A percentile compares a stretch with the other conserved stretches of the same genome.
These are phyloP conservation scores for Candolleomyces aberdarensis DNA, from an alignment of 768 basidiomycete species.

Conservation along the genomic window DNA sequence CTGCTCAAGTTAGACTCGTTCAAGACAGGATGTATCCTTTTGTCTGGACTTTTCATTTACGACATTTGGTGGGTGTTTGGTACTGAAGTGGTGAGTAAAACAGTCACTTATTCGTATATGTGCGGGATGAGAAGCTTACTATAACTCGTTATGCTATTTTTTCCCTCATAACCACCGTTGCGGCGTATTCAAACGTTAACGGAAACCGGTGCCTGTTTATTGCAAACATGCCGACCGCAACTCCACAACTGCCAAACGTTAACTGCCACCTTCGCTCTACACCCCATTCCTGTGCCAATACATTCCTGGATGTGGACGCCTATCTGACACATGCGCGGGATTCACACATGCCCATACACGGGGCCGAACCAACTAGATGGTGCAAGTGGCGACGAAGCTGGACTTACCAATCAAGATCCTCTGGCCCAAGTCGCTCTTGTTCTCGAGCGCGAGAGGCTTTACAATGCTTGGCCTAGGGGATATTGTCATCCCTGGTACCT, in stretches of 20 bases:
- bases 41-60: conserved; percentile 86
- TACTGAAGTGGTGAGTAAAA: conserved; percentile 66
- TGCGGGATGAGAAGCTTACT: not conserved
- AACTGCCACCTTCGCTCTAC: too few species aligned
- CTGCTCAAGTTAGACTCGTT: conserved; percentile 88
- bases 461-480: conserved; percentile 94
- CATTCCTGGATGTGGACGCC: not conserved
- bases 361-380: conserved; percentile 60
- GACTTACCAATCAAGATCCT: conserved; percentile 94
- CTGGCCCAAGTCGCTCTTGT: conserved; percentile 67
- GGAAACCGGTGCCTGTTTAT: not conserved
- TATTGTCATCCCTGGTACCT: conserved; percentile 61
- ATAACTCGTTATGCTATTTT: not conserved
- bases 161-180: not conserved
- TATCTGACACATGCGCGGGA: not conserved
- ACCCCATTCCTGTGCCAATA: not conserved
- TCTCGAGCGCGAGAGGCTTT: conserved; percentile 54
- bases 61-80: conserved; percentile 97
- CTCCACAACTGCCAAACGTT: too few species aligned
- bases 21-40: conserved; percentile 76
- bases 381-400: conserved; percentile 84
- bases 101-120: not conserved
- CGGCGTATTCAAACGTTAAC: not conserved
- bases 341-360: conserved; percentile 2
- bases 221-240: too few species aligned